Conservation (phyloP, 441 rosid species). For the California macrophylla region DNA sequence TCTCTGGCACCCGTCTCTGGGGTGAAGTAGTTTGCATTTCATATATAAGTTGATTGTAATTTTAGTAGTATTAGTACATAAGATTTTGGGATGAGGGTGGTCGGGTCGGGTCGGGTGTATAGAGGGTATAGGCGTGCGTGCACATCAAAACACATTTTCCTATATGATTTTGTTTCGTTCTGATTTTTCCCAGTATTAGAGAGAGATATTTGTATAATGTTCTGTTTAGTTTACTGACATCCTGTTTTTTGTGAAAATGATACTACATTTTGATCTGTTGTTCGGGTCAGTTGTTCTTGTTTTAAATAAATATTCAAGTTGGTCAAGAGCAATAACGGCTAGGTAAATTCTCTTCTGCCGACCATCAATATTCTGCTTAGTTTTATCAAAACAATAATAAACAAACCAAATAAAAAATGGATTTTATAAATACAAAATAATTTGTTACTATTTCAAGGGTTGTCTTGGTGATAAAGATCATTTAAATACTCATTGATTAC, state of each 20-base stretch:
- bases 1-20: slow-evolving; percentile 16
- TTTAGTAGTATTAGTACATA: slow-evolving; percentile 17
- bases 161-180: not conserved
- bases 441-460: too few species aligned
- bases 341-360: too few species aligned
- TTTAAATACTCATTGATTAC: too few species aligned
- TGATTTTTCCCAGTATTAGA: slow-evolving; percentile 12
- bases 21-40: slow-evolving; percentile 21
- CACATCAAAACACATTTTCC: not conserved
- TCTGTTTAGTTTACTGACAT: not conserved
- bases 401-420: too few species aligned
- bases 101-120: slow-evolving; percentile 23
- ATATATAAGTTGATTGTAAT: slow-evolving; percentile 24
- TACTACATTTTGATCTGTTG: not conserved
- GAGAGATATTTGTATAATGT: slow-evolving; percentile 21
- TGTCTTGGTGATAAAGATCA: too few species aligned
- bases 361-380: too few species aligned
- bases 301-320: too few species aligned
- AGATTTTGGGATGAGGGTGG: slow-evolving; percentile 31
- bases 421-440: too few species aligned
- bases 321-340: too few species aligned
- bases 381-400: too few species aligned
- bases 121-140: slow-evolving; percentile 28
- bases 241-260: slow-evolving; percentile 11
- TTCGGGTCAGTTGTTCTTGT: too few species aligned